Percentiles rank a stretch among this genome's conserved stretches.
Conservation (phyloP, 1,139 yeast genomes). For the Kodamaea alishanica region DNA sequence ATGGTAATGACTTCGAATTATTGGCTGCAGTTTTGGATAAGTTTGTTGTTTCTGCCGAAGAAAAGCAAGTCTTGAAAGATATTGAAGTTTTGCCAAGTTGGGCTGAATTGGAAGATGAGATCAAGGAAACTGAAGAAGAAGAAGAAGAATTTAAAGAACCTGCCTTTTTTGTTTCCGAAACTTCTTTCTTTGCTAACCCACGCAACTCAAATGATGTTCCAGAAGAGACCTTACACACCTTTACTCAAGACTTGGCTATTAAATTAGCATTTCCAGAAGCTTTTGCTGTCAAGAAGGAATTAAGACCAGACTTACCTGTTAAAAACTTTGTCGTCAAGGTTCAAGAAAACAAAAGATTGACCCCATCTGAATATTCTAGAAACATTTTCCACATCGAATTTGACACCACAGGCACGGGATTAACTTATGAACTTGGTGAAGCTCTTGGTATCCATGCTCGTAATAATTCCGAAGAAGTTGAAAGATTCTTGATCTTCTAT, state of each 20-base stretch:
- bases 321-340: constrained; percentile 85
- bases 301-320: constrained; percentile 90
- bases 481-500: constrained; percentile 64
- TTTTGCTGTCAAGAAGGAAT: constrained; percentile 47
- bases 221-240: constrained; percentile 36
- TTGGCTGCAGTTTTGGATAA: constrained; percentile 79
- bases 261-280: constrained; percentile 81
- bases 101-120: constrained; percentile 28
- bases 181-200: constrained; percentile 60
- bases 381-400: constrained; percentile 96
- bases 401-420: constrained; percentile 85
- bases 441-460: constrained; percentile 95
- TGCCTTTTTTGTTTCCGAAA: constrained; percentile 54
- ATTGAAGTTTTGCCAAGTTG: constrained; percentile 45
- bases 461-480: constrained; percentile 64
- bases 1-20: constrained; percentile 78
- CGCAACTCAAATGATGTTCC: constrained; percentile 36
- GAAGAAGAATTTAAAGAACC: constrained; percentile 26
- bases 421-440: constrained; percentile 92
- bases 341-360: constrained; percentile 85
- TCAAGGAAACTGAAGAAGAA: constrained; percentile 16
- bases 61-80: constrained; percentile 44
- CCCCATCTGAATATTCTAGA: constrained; percentile 89
- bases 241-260: constrained; percentile 59
- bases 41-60: constrained; percentile 53